These are phyloP conservation scores for Pseudozyma pruni DNA, from an alignment of 1,284 basidiomycete genomes.

Conservation along the genomic window DNA sequence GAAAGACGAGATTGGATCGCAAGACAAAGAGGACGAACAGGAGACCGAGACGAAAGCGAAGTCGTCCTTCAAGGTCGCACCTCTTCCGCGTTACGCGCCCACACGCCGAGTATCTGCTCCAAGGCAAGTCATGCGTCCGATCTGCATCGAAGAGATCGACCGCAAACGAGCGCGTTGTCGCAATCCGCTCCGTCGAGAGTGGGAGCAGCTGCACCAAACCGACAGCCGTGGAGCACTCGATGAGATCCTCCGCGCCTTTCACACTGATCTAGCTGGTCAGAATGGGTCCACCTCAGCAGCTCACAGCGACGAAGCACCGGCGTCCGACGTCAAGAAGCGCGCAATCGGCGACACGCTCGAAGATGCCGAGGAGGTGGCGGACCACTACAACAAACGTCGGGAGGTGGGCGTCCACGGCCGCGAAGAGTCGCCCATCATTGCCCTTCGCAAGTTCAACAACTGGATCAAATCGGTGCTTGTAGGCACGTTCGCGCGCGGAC, in stretches of 20 bases:
- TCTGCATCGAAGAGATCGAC: conserved; percentile 51
- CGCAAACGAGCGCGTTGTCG: conserved; percentile 35
- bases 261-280: conserved; percentile 10
- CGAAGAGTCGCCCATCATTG: conserved; percentile 92
- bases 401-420: conserved; percentile 88
- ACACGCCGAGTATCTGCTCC: conserved; percentile 45
- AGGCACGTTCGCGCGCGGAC: conserved; percentile 39
- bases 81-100: conserved; percentile 47
- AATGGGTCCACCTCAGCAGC: neutral
- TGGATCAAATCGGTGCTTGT: conserved; percentile 71
- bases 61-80: neutral
- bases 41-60: neutral
- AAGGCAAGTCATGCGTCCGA: conserved; percentile 40
- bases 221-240: conserved; percentile 47
- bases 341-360: conserved; percentile 25
- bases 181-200: conserved; percentile 55
- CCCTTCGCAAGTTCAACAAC: conserved; percentile 97
- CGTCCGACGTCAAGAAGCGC: conserved; percentile 21
- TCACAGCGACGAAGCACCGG: conserved; percentile 1
- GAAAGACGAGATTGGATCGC: neutral
- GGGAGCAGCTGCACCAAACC: conserved; percentile 35
- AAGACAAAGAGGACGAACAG: neutral
- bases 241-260: conserved; percentile 40
- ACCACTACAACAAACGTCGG: conserved; percentile 81
- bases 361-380: conserved; percentile 51